Conservation (phyloP, 306 rosid genomes). For the Trifolium dubium region DNA sequence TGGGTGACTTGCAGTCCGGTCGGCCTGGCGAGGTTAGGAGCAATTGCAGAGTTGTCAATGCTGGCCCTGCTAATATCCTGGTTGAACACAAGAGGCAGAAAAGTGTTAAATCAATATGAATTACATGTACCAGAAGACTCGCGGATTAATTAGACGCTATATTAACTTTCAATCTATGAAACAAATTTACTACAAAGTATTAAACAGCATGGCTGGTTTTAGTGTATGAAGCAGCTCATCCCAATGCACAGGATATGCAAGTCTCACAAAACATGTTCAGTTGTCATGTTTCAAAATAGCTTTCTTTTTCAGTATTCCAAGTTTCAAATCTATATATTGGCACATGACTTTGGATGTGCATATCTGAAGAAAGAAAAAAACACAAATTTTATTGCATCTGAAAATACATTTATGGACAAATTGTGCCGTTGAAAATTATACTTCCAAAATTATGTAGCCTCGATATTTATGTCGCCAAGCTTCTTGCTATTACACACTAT, state of each 20-base stretch:
- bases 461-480: too few relatives aligned
- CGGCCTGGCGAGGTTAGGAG: slow-evolving; percentile 75
- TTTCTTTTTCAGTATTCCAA: too few relatives aligned
- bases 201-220: slow-evolving; percentile 5
- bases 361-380: background rate
- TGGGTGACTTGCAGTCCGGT: slow-evolving; percentile 80
- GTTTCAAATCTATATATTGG: background rate
- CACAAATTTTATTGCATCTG: background rate
- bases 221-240: background rate
- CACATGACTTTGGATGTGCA: background rate
- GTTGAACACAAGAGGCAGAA: background rate
- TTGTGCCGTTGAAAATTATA: too few relatives aligned
- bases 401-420: background rate
- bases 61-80: slow-evolving; percentile 14
- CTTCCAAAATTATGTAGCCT: background rate
- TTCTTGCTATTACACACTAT: too few relatives aligned
- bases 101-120: slow-evolving; percentile 1
- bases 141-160: slow-evolving; percentile 1
- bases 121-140: slow-evolving; percentile 2
- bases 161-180: slow-evolving; percentile 5
- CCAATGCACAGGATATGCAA: background rate
- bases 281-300: background rate
- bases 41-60: slow-evolving; percentile 72
- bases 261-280: background rate
- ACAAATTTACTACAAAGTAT: background rate